These are phyloP conservation scores for Talaromyces sp. DNA, from an alignment of 2,329 filamentous ascomycete genomes.

Conservation along the genomic window DNA sequence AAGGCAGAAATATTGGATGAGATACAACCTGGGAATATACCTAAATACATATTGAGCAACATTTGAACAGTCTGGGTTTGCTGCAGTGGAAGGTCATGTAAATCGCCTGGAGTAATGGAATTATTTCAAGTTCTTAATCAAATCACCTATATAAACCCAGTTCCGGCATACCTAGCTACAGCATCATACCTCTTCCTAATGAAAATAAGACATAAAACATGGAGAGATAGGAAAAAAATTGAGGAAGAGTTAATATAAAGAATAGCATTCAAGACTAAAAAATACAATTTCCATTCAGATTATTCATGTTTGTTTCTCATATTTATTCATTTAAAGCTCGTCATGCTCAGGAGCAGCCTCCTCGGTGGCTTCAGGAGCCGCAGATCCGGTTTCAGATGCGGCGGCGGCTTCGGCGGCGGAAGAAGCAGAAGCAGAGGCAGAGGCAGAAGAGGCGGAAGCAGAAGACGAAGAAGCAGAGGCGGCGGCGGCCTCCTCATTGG, in stretches of 20 bases:
- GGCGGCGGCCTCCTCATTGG: slow-evolving; percentile 41
- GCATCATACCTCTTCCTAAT: neutral
- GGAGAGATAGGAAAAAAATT: no score
- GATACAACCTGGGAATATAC: neutral
- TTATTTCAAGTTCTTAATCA: neutral
- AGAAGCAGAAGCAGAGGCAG: slow-evolving; percentile 17
- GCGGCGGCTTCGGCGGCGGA: slow-evolving; percentile 14
- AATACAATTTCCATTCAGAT: slow-evolving; percentile 6
- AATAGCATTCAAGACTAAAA: slow-evolving; percentile 3
- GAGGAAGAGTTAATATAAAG: neutral
- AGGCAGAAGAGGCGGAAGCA: slow-evolving; percentile 17
- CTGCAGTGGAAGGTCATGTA: no score
- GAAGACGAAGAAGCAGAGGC: slow-evolving; percentile 18
- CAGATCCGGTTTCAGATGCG: slow-evolving; percentile 23
- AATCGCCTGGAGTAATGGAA: no score
- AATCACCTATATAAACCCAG: neutral
- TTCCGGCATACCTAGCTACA: neutral
- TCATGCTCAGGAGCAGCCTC: slow-evolving; percentile 28
- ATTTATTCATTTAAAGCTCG: slow-evolving; percentile 31
- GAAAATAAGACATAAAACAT: neutral
- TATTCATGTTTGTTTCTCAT: neutral
- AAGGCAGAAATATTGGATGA: neutral
- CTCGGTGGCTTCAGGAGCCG: slow-evolving; percentile 15
- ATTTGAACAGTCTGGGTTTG: no score
- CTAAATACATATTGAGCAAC: neutral